These are phyloP conservation scores for Thraustochytrium sp. DNA, from an alignment of 352 stramenopile genomes.

Conservation along the genomic window DNA sequence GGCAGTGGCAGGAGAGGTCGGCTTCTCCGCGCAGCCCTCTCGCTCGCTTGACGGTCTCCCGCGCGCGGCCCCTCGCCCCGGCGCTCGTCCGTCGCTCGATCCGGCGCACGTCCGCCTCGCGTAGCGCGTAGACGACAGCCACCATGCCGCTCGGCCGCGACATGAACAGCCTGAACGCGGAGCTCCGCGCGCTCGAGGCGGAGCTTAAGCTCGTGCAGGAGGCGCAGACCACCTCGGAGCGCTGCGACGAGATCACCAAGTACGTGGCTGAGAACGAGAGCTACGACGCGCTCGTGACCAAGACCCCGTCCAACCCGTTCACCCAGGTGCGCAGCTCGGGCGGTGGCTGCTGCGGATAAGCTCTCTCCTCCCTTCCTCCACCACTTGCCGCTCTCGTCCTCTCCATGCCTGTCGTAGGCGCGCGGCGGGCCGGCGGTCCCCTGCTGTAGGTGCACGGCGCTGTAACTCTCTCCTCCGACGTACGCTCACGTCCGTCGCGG, in stretches of 20 bases:
- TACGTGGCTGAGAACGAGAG: slow-evolving; percentile 28
- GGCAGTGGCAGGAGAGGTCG: too few relatives aligned
- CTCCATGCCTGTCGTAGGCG: background rate
- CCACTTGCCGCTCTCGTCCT: background rate
- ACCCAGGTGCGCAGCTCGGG: background rate
- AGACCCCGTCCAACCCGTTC: slow-evolving; percentile 5
- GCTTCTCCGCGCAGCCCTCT: too few relatives aligned
- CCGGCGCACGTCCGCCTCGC: too few relatives aligned
- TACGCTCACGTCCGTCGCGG: too few relatives aligned
- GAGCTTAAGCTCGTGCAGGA: slow-evolving; percentile 43
- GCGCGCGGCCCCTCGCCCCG: too few relatives aligned
- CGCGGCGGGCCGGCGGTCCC: background rate
- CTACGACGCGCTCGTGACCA: slow-evolving; percentile 21
- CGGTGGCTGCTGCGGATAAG: slow-evolving; percentile 13
- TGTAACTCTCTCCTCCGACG: too few relatives aligned
- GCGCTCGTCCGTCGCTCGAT: too few relatives aligned
- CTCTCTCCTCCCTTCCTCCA: background rate
- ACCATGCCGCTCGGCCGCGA: slow-evolving; percentile 21
- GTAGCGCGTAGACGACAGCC: too few relatives aligned
- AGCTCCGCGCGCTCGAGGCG: slow-evolving; percentile 6
- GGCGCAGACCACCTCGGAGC: background rate
- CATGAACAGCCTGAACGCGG: slow-evolving; percentile 24
- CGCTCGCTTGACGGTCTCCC: too few relatives aligned
- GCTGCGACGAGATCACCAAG: slow-evolving; percentile 35
- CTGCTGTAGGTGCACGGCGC: background rate